These are phyloP conservation scores for Cladosporium cucumerinum DNA, from an alignment of 2,329 filamentous ascomycete genomes.

Conservation along the genomic window DNA sequence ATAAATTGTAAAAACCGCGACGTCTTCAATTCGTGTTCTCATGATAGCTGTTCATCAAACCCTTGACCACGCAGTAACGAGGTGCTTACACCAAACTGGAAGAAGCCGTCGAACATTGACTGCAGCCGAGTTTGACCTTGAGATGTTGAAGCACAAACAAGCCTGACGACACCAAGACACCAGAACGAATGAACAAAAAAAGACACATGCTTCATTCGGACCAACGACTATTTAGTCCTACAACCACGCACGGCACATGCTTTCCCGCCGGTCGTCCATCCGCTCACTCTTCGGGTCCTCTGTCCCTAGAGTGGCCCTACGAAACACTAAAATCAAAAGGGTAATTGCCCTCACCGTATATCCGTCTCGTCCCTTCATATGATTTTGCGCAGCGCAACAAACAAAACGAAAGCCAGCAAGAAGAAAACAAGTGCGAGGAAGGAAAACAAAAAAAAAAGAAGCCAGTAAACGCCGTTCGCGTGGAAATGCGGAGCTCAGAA, in stretches of 20 bases:
- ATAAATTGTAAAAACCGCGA: neutral
- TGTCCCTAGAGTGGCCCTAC: too few species aligned
- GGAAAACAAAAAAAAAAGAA: neutral
- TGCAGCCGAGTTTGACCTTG: neutral
- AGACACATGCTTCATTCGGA: neutral
- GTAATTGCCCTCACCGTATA: neutral
- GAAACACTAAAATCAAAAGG: neutral
- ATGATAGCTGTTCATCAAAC: neutral
- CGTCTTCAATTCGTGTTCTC: neutral
- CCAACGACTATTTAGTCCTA: neutral
- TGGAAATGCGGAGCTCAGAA: neutral
- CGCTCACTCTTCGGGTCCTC: neutral
- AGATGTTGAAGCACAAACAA: neutral
- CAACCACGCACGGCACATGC: neutral
- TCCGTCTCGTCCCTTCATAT: slow-evolving; percentile 5
- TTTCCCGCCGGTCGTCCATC: neutral
- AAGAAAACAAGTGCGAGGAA: neutral
- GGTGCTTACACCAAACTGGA: neutral
- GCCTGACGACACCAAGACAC: neutral
- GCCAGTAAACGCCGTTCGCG: neutral
- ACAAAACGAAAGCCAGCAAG: neutral
- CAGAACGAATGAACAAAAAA: neutral
- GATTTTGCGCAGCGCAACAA: neutral
- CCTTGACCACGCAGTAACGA: neutral
- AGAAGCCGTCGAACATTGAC: neutral